These are phyloP conservation scores for Xylaria sp. DNA, from an alignment of 2,329 filamentous ascomycete genomes.

Conservation along the genomic window DNA sequence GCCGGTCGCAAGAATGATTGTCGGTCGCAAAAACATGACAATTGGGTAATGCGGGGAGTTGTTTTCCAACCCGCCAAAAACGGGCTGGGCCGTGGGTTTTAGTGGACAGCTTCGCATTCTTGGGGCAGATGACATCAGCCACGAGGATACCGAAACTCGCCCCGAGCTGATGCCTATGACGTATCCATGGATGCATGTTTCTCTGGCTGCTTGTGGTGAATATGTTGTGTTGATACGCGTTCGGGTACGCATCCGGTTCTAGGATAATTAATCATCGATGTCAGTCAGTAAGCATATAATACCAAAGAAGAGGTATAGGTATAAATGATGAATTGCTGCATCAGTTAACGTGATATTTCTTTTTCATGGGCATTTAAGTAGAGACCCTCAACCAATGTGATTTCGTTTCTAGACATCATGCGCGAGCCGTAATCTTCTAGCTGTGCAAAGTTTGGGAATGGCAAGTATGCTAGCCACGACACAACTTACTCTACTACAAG, in stretches of 20 bases:
- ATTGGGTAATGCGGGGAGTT: background rate
- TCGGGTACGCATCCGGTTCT: background rate
- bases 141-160: background rate
- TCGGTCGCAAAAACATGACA: background rate
- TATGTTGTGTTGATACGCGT: background rate
- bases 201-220: no score
- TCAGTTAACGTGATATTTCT: background rate
- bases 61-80: background rate
- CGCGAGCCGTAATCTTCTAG: background rate
- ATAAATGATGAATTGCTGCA: background rate
- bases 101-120: background rate
- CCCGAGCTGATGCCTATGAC: background rate
- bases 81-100: background rate
- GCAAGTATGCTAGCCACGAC: background rate
- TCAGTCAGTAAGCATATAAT: background rate
- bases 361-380: slow-evolving; percentile 8
- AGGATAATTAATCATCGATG: background rate
- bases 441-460: background rate
- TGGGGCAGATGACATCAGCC: slow-evolving; percentile 12
- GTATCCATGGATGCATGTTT: background rate
- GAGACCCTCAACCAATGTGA: slow-evolving; percentile 20
- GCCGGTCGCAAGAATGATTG: background rate
- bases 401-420: slow-evolving; percentile 23
- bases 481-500: background rate
- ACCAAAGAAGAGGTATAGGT: background rate